These are phyloP conservation scores for Gymnopilus dilepis DNA, from an alignment of 768 basidiomycete genomes.

Conservation along the genomic window DNA sequence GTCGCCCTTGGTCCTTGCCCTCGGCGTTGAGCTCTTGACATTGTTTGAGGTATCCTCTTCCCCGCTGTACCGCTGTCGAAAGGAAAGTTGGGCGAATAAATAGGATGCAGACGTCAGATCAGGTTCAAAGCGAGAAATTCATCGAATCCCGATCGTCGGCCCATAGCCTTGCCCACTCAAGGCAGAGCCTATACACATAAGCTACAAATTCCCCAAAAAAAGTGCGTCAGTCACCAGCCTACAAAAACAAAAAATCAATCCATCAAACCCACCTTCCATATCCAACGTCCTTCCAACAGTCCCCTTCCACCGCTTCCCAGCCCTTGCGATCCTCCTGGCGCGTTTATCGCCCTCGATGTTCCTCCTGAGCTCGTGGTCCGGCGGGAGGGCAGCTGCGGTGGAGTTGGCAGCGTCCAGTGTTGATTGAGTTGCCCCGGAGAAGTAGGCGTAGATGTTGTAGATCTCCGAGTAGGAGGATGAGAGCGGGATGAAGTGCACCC, in stretches of 20 bases:
- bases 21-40: too few species aligned
- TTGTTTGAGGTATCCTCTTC: too few species aligned
- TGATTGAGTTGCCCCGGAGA: slow-evolving; percentile 79
- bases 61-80: too few species aligned
- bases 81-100: too few species aligned
- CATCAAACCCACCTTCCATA: slow-evolving; percentile 79
- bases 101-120: too few species aligned
- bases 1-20: too few species aligned
- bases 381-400: slow-evolving; percentile 41
- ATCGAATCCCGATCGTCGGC: slow-evolving; percentile 84
- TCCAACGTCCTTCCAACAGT: slow-evolving; percentile 83
- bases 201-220: slow-evolving; percentile 44
- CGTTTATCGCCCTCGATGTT: slow-evolving; percentile 70
- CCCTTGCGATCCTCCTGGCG: slow-evolving; percentile 82
- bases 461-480: slow-evolving; percentile 88
- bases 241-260: neutral
- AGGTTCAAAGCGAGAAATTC: slow-evolving; percentile 37
- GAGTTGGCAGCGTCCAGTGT: slow-evolving; percentile 60
- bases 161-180: slow-evolving; percentile 88
- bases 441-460: slow-evolving; percentile 93
- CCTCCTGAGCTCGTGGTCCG: slow-evolving; percentile 34
- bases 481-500: slow-evolving; percentile 95
- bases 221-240: neutral
- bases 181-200: slow-evolving; percentile 84
- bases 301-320: slow-evolving; percentile 93